A percentile compares a stretch with the other conserved stretches of the same genome.
Conservation (phyloP, 2,329 filamentous ascomycete genomes). For the Volutella citrinella region DNA sequence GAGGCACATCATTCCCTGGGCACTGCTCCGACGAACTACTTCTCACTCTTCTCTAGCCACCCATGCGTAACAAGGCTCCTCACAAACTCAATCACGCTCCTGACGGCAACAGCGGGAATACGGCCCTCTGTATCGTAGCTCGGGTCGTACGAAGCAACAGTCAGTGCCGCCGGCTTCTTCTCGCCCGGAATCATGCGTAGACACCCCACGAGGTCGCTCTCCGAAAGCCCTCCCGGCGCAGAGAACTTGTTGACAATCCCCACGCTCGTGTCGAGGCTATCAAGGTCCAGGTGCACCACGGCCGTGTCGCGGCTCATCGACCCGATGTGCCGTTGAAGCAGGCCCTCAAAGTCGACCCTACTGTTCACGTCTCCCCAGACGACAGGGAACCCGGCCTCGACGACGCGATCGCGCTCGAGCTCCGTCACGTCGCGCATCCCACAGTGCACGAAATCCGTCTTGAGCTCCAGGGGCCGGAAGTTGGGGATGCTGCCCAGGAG, state of each 20-base stretch:
- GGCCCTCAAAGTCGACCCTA: constrained; percentile 13
- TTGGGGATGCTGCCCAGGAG: constrained; percentile 19
- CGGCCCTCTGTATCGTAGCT: constrained; percentile 12
- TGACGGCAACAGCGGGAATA: constrained; percentile 18
- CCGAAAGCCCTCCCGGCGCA: constrained; percentile 30
- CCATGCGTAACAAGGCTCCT: constrained; percentile 11
- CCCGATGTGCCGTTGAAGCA: constrained; percentile 8
- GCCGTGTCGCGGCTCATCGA: constrained; percentile 13
- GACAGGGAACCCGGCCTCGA: constrained; percentile 25
- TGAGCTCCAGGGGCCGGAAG: constrained; percentile 15
- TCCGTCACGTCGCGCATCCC: constrained; percentile 28
- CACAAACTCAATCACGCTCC: constrained; percentile 11
- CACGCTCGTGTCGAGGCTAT: constrained; percentile 30
- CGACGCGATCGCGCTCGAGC: constrained; percentile 28
- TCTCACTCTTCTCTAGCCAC: not conserved
- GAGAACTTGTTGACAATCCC: constrained; percentile 35
- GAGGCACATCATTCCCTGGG: not conserved
- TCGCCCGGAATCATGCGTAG: constrained; percentile 11
- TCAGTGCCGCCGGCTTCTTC: constrained; percentile 16
- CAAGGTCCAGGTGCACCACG: constrained; percentile 35
- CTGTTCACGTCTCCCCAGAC: constrained; percentile 25
- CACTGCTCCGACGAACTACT: not conserved
- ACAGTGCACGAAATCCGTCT: constrained; percentile 17
- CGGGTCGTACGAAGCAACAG: constrained; percentile 22
- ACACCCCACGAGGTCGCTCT: constrained; percentile 20